Conservation (phyloP, 2,329 filamentous ascomycete genomes). For the Pseudogymnoascus destructans region DNA sequence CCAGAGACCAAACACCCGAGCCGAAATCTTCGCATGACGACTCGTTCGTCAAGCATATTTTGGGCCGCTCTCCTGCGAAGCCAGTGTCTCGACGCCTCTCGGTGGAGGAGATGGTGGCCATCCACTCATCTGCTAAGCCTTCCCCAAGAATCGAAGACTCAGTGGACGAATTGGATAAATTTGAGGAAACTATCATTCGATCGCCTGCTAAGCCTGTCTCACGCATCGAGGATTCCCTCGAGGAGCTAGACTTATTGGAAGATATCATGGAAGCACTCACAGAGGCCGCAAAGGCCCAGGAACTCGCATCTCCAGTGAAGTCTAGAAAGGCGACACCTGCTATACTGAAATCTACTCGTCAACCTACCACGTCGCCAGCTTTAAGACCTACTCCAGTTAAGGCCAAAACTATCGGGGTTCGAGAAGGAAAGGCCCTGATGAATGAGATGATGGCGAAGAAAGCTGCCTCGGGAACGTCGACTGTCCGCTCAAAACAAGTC, state of each 20-base stretch:
- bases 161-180: conserved; percentile 42
- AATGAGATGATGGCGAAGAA: conserved; percentile 7
- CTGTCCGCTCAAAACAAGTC: not conserved
- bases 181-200: conserved; percentile 20
- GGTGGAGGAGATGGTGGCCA: conserved; percentile 24
- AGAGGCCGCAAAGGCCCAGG: conserved; percentile 20
- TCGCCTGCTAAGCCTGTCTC: conserved; percentile 28
- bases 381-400: not conserved
- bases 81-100: not conserved
- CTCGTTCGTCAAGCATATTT: conserved; percentile 29
- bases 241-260: conserved; percentile 48
- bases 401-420: conserved; percentile 1
- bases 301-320: conserved; percentile 18
- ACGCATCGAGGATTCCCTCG: conserved; percentile 51
- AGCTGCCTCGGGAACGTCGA: not conserved
- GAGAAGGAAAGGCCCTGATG: conserved; percentile 1
- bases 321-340: conserved; percentile 2
- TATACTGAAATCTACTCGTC: not conserved
- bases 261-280: conserved; percentile 40
- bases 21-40: conserved; percentile 18
- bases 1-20: not conserved
- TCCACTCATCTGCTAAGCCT: conserved; percentile 18
- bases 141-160: conserved; percentile 42
- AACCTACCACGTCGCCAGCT: not conserved
- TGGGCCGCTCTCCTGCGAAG: conserved; percentile 17